A percentile compares a stretch with the other conserved stretches of the same genome.
Evolutionary conservation across 2,329 filamentous ascomycete species (phyloP).

Genomic region (Claviceps sp.): DNA sequence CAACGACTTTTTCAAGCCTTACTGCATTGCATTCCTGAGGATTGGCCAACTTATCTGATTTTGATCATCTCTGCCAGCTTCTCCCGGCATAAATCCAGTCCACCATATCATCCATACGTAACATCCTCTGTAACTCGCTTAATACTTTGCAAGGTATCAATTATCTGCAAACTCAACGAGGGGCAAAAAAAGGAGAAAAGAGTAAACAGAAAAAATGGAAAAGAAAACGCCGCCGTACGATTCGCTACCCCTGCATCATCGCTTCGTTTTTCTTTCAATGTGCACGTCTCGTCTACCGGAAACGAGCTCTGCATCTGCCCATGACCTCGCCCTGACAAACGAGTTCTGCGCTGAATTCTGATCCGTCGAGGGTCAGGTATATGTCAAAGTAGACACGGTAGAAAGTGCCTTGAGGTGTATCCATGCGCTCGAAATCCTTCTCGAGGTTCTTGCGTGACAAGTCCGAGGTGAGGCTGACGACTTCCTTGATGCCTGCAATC

Average conservation of each 20-base stretch:
- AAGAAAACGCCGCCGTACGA: neutral
- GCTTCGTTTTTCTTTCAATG: neutral
- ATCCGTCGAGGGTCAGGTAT: conserved; percentile 90
- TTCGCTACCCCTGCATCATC: neutral
- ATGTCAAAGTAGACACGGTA: conserved; percentile 72
- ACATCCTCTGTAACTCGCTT: neutral
- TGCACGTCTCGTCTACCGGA: conserved; percentile 37
- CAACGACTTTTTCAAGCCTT: neutral
- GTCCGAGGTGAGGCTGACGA: conserved; percentile 93
- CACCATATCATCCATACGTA: neutral
- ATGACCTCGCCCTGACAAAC: conserved; percentile 99
- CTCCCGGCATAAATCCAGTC: neutral
- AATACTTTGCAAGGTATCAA: conserved; percentile 4
- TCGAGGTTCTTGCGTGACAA: conserved; percentile 96
- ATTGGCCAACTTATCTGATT: neutral
- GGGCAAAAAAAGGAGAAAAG: neutral
- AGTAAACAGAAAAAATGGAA: neutral
- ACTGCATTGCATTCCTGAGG: neutral
- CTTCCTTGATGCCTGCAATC: conserved; percentile 82
- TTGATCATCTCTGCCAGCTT: neutral
- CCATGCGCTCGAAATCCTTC: conserved; percentile 99
- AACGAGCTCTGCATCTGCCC: conserved; percentile 87
- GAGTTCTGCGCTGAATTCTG: conserved; percentile 93
- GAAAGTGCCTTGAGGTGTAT: conserved; percentile 92
- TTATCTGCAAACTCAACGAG: conserved; percentile 1